Evolutionary conservation across 257 asterid genomes (phyloP).

Genomic region (Misopates orontium): DNA sequence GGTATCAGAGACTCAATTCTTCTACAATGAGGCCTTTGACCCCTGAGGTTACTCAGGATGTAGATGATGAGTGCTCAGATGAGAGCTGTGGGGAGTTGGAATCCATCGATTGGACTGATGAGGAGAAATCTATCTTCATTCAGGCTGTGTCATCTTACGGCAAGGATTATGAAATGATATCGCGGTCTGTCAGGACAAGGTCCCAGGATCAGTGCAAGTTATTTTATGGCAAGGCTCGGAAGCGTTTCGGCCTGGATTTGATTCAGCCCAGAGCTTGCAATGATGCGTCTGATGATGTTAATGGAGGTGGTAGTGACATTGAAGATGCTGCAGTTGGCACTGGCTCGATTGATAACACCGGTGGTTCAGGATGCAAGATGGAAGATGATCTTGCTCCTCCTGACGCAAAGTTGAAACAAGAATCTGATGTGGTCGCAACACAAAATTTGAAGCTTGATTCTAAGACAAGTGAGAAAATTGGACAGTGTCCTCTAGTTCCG

Average conservation of each 20-base stretch:
- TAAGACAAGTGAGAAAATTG: conserved; percentile 35
- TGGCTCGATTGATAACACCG: conserved; percentile 39
- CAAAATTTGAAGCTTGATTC: conserved; percentile 37
- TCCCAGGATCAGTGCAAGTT: conserved; percentile 80
- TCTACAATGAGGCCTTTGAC: conserved; percentile 55
- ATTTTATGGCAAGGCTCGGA: conserved; percentile 85
- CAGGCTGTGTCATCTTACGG: conserved; percentile 77
- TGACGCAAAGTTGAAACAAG: conserved; percentile 34
- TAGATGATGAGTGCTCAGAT: conserved; percentile 82
- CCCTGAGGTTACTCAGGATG: conserved; percentile 66
- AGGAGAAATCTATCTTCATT: conserved; percentile 70
- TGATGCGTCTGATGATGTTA: conserved; percentile 39
- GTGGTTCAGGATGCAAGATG: conserved; percentile 45
- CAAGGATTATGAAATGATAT: conserved; percentile 72
- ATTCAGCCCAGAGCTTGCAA: conserved; percentile 45
- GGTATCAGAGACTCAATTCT: conserved; percentile 51
- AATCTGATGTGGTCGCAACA: conserved; percentile 28
- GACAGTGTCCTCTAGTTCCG: conserved; percentile 37
- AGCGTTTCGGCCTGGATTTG: conserved; percentile 73
- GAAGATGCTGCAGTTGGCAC: conserved; percentile 65
- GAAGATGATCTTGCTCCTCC: conserved; percentile 40
- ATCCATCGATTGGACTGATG: conserved; percentile 83
- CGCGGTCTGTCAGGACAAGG: conserved; percentile 64
- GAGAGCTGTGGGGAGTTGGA: conserved; percentile 93
- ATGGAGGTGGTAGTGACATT: conserved; percentile 65